Conservation (phyloP, 2,329 filamentous ascomycete species). For the Mycogone perniciosa region DNA sequence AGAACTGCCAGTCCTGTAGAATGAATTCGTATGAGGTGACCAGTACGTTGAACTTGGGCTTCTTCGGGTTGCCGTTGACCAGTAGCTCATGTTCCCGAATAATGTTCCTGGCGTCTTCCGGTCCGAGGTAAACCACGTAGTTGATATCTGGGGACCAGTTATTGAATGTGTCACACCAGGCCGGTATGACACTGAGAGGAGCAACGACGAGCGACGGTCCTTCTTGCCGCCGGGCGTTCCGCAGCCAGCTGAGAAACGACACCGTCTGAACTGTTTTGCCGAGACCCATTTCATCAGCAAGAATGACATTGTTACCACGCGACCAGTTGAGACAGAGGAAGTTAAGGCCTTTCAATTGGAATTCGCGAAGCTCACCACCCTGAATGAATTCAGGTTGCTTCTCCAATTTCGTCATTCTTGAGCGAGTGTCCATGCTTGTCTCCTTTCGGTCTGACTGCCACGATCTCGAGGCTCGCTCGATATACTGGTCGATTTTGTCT, state of each 20-base stretch:
- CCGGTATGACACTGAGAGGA: conserved; percentile 91
- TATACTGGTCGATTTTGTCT: conserved; percentile 82
- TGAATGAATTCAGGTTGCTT: conserved; percentile 81
- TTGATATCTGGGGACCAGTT: conserved; percentile 93
- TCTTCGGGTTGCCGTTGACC: conserved; percentile 76
- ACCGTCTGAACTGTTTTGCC: conserved; percentile 98
- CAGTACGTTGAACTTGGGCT: conserved; percentile 94
- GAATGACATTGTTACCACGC: conserved; percentile 86
- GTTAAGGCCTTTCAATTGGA: conserved; percentile 90
- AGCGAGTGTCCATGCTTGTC: conserved; percentile 66
- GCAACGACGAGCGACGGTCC: conserved; percentile 97
- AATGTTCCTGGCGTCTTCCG: conserved; percentile 75
- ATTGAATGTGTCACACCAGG: conserved; percentile 98
- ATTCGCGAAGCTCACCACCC: conserved; percentile 78
- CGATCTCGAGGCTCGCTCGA: conserved; percentile 74
- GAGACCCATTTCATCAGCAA: conserved; percentile 97
- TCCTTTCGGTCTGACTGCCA: conserved; percentile 77
- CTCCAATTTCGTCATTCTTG: conserved; percentile 65
- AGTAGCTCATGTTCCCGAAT: conserved; percentile 89
- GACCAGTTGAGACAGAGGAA: conserved; percentile 97
- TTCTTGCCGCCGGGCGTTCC: conserved; percentile 81
- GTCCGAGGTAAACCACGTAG: conserved; percentile 94
- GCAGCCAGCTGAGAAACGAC: conserved; percentile 93
- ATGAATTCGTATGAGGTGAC: conserved; percentile 98
- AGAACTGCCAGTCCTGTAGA: conserved; percentile 73